These are phyloP conservation scores for Helichrysum umbraculigerum DNA, from an alignment of 129 eudicot species.

Conservation along the genomic window DNA sequence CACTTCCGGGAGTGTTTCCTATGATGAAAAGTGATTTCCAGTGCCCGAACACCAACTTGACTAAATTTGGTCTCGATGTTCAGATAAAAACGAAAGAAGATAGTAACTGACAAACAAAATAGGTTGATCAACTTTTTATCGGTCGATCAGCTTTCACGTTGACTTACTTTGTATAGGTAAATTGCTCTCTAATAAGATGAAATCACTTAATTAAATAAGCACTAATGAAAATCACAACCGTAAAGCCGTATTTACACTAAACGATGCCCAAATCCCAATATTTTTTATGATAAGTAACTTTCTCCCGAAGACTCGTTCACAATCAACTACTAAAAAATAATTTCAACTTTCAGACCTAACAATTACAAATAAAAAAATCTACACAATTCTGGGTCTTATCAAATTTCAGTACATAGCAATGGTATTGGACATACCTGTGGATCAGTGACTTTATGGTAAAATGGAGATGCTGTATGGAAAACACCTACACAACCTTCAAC, in stretches of 20 bases:
- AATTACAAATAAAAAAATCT: too few relatives aligned
- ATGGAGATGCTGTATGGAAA: constrained; percentile 4
- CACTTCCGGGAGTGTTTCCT: too few relatives aligned
- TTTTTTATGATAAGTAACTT: not conserved
- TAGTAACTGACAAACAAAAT: too few relatives aligned
- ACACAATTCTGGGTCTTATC: not conserved
- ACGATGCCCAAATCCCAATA: not conserved
- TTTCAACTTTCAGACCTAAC: not conserved
- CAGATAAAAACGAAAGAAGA: too few relatives aligned
- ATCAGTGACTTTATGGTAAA: constrained; percentile 8
- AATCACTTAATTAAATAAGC: not conserved
- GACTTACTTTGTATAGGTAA: too few relatives aligned
- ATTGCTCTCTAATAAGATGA: not conserved
- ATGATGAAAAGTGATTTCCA: too few relatives aligned
- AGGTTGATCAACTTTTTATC: too few relatives aligned
- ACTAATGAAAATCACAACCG: too few relatives aligned
- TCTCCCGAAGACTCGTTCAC: not conserved
- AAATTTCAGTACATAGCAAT: not conserved
- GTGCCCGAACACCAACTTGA: too few relatives aligned
- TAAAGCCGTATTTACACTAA: not conserved
- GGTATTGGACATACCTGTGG: not conserved
- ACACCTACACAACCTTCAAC: constrained; percentile 10
- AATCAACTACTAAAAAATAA: too few relatives aligned
- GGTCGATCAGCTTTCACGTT: too few relatives aligned
- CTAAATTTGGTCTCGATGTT: too few relatives aligned